phyloP scores from a whole-genome alignment of 306 rosid species.

The Ammopiptanthus mongolicus region DNA sequence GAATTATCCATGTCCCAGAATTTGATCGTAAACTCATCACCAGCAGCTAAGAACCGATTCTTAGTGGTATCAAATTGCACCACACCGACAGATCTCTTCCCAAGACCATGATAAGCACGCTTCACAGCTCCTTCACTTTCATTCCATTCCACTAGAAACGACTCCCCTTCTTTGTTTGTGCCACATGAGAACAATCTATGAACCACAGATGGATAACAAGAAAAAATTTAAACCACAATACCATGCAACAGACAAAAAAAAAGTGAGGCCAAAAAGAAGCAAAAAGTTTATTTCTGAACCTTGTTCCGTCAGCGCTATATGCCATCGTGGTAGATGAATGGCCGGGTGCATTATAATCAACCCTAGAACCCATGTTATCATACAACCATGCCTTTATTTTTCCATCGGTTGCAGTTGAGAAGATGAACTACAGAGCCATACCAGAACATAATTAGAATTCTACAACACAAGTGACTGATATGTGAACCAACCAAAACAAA shows the following conservation, averaged over 20 bases:
- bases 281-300: constrained; percentile 42
- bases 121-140: constrained; percentile 99
- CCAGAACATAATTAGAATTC: constrained; percentile 1
- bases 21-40: constrained; percentile 75
- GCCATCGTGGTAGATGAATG: constrained; percentile 93
- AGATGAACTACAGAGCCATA: constrained; percentile 65
- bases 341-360: constrained; percentile 98
- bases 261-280: background rate
- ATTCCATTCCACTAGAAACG: constrained; percentile 96
- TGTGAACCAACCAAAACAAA: constrained; percentile 7
- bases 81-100: constrained; percentile 79
- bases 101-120: constrained; percentile 83
- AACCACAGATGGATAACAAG: constrained; percentile 21
- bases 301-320: constrained; percentile 92
- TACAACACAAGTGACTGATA: background rate
- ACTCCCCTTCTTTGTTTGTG: constrained; percentile 96
- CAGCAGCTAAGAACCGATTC: constrained; percentile 92
- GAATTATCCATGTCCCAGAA: constrained; percentile 98
- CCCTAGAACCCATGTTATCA: constrained; percentile 96
- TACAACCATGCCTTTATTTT: constrained; percentile 99
- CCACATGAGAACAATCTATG: constrained; percentile 93
- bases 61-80: constrained; percentile 98
- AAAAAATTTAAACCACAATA: constrained; percentile 4
- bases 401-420: constrained; percentile 98
- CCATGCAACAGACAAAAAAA: constrained; percentile 3